Percentiles rank a stretch among this genome's conserved stretches.
Evolutionary conservation across 805 yeast genomes (phyloP).

Genomic region (Yarrowia yakushimensis): DNA sequence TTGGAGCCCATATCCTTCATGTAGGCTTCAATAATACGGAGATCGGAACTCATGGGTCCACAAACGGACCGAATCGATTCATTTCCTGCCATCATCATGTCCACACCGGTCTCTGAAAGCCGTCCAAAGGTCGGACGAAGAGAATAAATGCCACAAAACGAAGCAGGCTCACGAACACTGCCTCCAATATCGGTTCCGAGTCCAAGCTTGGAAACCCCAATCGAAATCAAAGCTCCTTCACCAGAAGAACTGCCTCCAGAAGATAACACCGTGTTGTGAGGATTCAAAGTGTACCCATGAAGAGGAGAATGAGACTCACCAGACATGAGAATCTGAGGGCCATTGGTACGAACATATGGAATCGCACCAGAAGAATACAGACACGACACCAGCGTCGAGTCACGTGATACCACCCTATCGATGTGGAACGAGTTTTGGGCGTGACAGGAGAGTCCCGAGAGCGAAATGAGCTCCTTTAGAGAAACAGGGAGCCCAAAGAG

Average conservation of each 20-base stretch:
- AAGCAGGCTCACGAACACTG: constrained; percentile 49
- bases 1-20: constrained; percentile 41
- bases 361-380: constrained; percentile 51
- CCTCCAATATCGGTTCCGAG: constrained; percentile 56
- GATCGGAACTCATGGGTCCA: constrained; percentile 47
- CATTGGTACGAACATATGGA: constrained; percentile 53
- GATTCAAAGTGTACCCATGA: constrained; percentile 48
- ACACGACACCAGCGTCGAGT: constrained; percentile 42
- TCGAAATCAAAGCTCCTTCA: constrained; percentile 48
- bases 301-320: constrained; percentile 47
- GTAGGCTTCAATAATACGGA: constrained; percentile 42
- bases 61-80: constrained; percentile 43
- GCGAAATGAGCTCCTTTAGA: constrained; percentile 50
- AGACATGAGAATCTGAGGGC: constrained; percentile 51
- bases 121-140: constrained; percentile 46
- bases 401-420: constrained; percentile 37
- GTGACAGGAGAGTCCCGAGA: constrained; percentile 48
- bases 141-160: constrained; percentile 49
- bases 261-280: constrained; percentile 45
- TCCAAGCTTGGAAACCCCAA: constrained; percentile 51
- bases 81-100: constrained; percentile 41
- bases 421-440: constrained; percentile 42
- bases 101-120: constrained; percentile 41
- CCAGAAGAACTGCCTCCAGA: constrained; percentile 61
- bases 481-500: constrained; percentile 66